These are phyloP conservation scores for Cryphonectria radicalis DNA, from an alignment of 2,329 filamentous ascomycete genomes.

Conservation along the genomic window DNA sequence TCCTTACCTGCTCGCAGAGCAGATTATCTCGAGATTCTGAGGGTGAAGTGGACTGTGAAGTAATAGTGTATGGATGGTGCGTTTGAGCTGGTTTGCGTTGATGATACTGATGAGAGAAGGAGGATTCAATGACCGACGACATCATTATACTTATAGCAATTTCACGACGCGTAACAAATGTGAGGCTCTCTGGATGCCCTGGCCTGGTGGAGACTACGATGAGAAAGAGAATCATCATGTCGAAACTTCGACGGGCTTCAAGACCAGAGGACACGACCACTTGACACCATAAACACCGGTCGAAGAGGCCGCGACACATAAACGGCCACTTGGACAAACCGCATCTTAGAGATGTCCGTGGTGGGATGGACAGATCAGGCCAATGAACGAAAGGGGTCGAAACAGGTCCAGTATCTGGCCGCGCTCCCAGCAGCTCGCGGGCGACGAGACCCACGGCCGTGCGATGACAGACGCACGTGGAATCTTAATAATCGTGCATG, in stretches of 20 bases:
- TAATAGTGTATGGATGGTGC: neutral
- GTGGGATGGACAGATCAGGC: neutral
- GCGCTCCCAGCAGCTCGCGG: neutral
- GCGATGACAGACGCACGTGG: neutral
- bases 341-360: neutral
- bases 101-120: neutral
- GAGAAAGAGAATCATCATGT: conserved; percentile 1
- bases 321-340: neutral
- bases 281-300: neutral
- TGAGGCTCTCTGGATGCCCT: neutral
- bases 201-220: neutral
- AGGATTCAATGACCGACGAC: neutral
- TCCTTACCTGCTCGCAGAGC: neutral
- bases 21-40: neutral
- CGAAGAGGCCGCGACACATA: neutral
- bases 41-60: neutral
- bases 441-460: neutral
- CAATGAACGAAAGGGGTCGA: neutral
- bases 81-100: neutral
- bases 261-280: neutral
- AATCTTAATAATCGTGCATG: neutral
- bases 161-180: neutral
- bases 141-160: neutral
- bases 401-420: neutral
- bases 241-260: neutral